phyloP scores from a whole-genome alignment of 345 rosid species.

The Geranium brycei region DNA sequence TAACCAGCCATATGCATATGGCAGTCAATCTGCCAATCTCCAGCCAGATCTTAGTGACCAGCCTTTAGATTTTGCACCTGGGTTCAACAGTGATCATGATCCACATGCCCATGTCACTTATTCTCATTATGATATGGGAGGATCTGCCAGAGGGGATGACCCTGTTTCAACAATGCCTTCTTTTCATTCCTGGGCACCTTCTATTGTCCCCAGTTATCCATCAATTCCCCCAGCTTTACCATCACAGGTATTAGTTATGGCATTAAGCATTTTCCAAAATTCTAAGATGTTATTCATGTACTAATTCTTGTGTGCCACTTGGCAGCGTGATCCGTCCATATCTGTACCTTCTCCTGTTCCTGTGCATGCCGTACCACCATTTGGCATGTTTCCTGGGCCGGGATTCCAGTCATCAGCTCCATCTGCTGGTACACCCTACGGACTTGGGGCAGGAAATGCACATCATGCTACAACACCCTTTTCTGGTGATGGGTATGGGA shows the following conservation, averaged over 20 bases:
- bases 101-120: slow-evolving; percentile 34
- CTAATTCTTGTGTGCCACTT: slow-evolving; percentile 15
- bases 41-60: slow-evolving; percentile 40
- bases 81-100: slow-evolving; percentile 39
- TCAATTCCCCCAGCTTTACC: slow-evolving; percentile 40
- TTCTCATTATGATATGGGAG: slow-evolving; percentile 30
- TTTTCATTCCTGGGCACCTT: slow-evolving; percentile 46
- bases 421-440: slow-evolving; percentile 40
- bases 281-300: neutral
- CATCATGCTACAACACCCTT: slow-evolving; percentile 52
- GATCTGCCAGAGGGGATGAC: slow-evolving; percentile 24
- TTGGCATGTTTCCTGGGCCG: slow-evolving; percentile 57
- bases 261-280: slow-evolving; percentile 3
- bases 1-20: slow-evolving; percentile 43
- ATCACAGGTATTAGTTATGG: slow-evolving; percentile 39
- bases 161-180: slow-evolving; percentile 23
- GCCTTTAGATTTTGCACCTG: slow-evolving; percentile 55
- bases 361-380: slow-evolving; percentile 50
- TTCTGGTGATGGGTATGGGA: slow-evolving; percentile 61
- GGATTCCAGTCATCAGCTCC: slow-evolving; percentile 43
- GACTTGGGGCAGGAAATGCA: slow-evolving; percentile 39
- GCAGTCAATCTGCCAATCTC: slow-evolving; percentile 44
- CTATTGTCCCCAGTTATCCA: slow-evolving; percentile 45
- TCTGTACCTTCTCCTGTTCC: slow-evolving; percentile 38
- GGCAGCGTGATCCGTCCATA: slow-evolving; percentile 55